These are phyloP conservation scores for Kuraishia borneana DNA, from an alignment of 805 yeast species.

Conservation along the genomic window DNA sequence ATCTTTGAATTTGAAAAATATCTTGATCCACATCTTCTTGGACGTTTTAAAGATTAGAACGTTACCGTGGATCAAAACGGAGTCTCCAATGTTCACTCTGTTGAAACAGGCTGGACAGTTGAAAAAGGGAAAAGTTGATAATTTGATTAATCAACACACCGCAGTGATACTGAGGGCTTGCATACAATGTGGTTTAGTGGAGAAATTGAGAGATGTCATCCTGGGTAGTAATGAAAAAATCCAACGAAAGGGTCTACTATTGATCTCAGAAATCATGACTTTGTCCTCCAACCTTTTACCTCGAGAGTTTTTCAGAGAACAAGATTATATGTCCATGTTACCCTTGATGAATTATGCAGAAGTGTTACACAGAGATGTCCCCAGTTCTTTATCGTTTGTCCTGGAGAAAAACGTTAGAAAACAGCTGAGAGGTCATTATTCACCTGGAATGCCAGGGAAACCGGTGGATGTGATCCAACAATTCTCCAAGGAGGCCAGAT, in stretches of 20 bases:
- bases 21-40: conserved; percentile 59
- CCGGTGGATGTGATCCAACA: conserved; percentile 3
- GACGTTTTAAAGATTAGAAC: conserved; percentile 54
- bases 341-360: conserved; percentile 1
- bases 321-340: conserved; percentile 1
- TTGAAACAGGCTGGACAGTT: too few species aligned
- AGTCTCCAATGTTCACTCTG: too few species aligned
- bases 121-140: conserved; percentile 18
- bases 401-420: conserved; percentile 32
- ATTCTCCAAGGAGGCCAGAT: conserved; percentile 13
- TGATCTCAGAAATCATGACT: conserved; percentile 51
- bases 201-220: conserved; percentile 28
- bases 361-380: conserved; percentile 5
- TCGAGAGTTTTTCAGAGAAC: conserved; percentile 20
- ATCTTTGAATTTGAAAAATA: conserved; percentile 44
- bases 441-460: conserved; percentile 17
- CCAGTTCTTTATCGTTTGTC: conserved; percentile 30
- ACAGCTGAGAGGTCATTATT: conserved; percentile 25
- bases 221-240: conserved; percentile 26
- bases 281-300: conserved; percentile 48
- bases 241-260: conserved; percentile 46
- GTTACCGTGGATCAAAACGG: conserved; percentile 39
- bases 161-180: conserved; percentile 49
- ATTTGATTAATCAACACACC: conserved; percentile 49
- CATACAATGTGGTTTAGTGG: conserved; percentile 43